A percentile compares a stretch with the other conserved stretches of the same genome.
These are phyloP conservation scores for Candida xiaguanensis DNA, from an alignment of 805 yeast genomes.

Conservation along the genomic window DNA sequence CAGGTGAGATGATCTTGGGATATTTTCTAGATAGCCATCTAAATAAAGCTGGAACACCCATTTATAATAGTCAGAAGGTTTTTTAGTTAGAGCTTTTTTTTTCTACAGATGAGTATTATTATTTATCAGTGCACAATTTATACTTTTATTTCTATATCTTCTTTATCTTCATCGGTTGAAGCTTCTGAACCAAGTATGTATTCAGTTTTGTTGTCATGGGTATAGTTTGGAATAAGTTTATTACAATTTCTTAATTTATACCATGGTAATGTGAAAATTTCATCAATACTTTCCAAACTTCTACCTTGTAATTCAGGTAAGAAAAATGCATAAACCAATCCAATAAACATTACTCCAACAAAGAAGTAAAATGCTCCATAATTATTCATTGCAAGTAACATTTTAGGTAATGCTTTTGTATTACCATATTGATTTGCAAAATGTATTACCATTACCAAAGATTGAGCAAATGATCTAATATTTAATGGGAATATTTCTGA, in stretches of 20 bases:
- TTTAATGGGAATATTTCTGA: conserved; percentile 51
- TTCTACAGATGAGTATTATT: neutral
- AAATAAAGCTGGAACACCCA: conserved; percentile 98
- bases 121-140: no score
- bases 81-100: no score
- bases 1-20: conserved; percentile 92
- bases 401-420: conserved; percentile 47
- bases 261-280: conserved; percentile 50
- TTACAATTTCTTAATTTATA: conserved; percentile 48
- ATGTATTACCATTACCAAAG: conserved; percentile 50
- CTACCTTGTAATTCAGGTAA: conserved; percentile 47
- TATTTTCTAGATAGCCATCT: conserved; percentile 93
- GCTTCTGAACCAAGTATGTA: neutral
- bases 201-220: conserved; percentile 27
- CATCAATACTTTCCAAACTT: conserved; percentile 47
- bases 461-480: conserved; percentile 45
- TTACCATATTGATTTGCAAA: conserved; percentile 53
- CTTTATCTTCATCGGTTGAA: conserved; percentile 2
- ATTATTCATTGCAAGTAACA: conserved; percentile 42
- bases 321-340: conserved; percentile 41
- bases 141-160: neutral
- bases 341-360: conserved; percentile 35
- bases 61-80: no score
- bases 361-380: conserved; percentile 51
- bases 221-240: conserved; percentile 46